Percentiles rank a stretch among this genome's conserved stretches.
Conservation (phyloP, 2,329 filamentous ascomycete species). For the Penicillium sp. region DNA sequence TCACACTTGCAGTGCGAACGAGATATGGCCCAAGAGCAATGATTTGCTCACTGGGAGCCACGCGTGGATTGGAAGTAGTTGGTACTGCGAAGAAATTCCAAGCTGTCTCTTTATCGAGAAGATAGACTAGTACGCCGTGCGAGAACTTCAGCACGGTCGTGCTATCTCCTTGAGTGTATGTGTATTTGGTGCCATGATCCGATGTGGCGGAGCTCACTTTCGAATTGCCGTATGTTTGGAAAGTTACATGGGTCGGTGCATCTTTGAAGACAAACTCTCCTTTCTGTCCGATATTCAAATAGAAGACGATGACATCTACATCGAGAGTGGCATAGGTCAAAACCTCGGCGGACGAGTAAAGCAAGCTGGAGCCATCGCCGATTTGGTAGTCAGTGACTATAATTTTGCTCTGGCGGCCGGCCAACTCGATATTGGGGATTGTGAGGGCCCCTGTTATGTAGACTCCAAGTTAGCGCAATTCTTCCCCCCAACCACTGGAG, state of each 20-base stretch:
- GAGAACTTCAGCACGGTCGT: conserved; percentile 51
- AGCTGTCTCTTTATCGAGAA: conserved; percentile 55
- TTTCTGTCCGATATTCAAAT: conserved; percentile 50
- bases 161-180: conserved; percentile 51
- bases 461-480: conserved; percentile 16
- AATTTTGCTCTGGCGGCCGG: conserved; percentile 56
- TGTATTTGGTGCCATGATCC: conserved; percentile 38
- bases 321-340: conserved; percentile 47
- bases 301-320: conserved; percentile 50
- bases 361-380: conserved; percentile 46
- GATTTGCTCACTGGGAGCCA: conserved; percentile 49
- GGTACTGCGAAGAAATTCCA: conserved; percentile 59
- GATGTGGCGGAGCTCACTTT: conserved; percentile 34
- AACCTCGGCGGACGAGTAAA: conserved; percentile 55
- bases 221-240: conserved; percentile 44
- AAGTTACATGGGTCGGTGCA: conserved; percentile 35
- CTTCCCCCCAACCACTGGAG: conserved; percentile 15
- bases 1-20: conserved; percentile 43
- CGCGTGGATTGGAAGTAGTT: conserved; percentile 47
- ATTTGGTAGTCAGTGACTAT: conserved; percentile 55
- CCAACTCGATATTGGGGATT: conserved; percentile 49
- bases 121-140: conserved; percentile 52
- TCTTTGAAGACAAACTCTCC: conserved; percentile 54
- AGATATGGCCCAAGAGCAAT: conserved; percentile 49
- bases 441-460: conserved; percentile 21